Conservation (phyloP, 2,329 filamentous ascomycete genomes). For the Ceratocystis smalleyi region DNA sequence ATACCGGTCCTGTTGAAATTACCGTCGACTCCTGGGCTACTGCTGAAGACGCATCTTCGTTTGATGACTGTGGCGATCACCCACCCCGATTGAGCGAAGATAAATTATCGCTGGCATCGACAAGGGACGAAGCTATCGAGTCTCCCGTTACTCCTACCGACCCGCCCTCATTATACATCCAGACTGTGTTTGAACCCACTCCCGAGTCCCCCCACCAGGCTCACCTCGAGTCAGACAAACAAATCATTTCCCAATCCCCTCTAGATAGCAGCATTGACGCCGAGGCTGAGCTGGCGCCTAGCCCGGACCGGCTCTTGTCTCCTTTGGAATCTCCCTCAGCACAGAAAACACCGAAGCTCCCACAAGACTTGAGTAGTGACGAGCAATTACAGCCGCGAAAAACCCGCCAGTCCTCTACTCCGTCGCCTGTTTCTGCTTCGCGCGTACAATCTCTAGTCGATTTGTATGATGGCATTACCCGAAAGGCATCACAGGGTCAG, state of each 20-base stretch:
- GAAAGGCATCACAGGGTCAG: slow-evolving; percentile 17
- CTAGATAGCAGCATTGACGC: background rate
- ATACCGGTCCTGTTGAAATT: background rate
- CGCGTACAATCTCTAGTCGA: slow-evolving; percentile 34
- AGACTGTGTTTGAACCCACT: background rate
- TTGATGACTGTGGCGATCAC: background rate
- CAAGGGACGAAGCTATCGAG: slow-evolving; percentile 1
- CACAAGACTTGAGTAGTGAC: background rate
- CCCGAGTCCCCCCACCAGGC: background rate
- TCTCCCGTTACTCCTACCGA: slow-evolving; percentile 11
- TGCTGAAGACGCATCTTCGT: slow-evolving; percentile 6
- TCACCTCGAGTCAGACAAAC: background rate
- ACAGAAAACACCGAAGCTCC: background rate
- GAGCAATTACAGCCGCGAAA: slow-evolving; percentile 4
- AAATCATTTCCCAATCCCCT: background rate
- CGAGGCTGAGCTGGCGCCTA: background rate
- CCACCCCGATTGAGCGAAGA: slow-evolving; percentile 4
- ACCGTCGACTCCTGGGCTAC: slow-evolving; percentile 12
- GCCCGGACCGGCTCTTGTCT: background rate
- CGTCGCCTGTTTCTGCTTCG: slow-evolving; percentile 7
- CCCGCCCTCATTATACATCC: background rate
- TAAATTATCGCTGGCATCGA: slow-evolving; percentile 1
- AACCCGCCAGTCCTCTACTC: slow-evolving; percentile 6
- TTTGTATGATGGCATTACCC: slow-evolving; percentile 33
- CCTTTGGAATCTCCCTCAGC: background rate